These are phyloP conservation scores for Arthroderma sp. DNA, from an alignment of 2,329 filamentous ascomycete genomes.

Conservation along the genomic window DNA sequence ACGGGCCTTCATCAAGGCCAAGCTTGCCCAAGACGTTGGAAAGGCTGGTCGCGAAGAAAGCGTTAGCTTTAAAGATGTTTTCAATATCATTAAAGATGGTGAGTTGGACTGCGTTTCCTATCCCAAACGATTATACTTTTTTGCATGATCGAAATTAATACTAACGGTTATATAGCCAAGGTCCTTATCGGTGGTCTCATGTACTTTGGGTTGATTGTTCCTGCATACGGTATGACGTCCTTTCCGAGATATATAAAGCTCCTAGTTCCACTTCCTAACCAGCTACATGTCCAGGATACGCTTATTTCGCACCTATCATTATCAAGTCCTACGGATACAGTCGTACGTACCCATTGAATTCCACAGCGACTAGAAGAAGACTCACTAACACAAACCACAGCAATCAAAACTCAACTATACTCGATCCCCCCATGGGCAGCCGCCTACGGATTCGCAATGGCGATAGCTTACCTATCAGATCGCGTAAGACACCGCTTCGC, in stretches of 20 bases:
- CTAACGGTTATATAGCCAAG: conserved; percentile 34
- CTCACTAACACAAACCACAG: conserved; percentile 12
- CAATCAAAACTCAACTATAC: conserved; percentile 39
- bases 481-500: conserved; percentile 56
- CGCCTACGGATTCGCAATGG: conserved; percentile 67
- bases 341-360: conserved; percentile 16
- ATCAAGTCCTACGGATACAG: conserved; percentile 53
- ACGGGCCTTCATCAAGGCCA: conserved; percentile 50
- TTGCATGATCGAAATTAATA: not conserved
- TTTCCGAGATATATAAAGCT: not conserved
- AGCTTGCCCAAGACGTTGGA: conserved; percentile 57
- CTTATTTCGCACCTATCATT: conserved; percentile 64
- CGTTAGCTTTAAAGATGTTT: conserved; percentile 46
- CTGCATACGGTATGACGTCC: conserved; percentile 46
- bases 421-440: conserved; percentile 50
- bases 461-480: conserved; percentile 61
- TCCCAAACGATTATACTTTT: not conserved
- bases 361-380: not conserved
- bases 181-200: conserved; percentile 63
- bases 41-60: conserved; percentile 49
- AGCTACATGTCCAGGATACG: conserved; percentile 38
- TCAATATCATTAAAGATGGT: conserved; percentile 55
- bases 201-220: conserved; percentile 70
- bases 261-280: conserved; percentile 4
- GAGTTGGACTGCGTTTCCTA: conserved; percentile 10